Evolutionary conservation across 2,329 filamentous ascomycete genomes (phyloP).

Genomic region (Pleoardoris graminearum): DNA sequence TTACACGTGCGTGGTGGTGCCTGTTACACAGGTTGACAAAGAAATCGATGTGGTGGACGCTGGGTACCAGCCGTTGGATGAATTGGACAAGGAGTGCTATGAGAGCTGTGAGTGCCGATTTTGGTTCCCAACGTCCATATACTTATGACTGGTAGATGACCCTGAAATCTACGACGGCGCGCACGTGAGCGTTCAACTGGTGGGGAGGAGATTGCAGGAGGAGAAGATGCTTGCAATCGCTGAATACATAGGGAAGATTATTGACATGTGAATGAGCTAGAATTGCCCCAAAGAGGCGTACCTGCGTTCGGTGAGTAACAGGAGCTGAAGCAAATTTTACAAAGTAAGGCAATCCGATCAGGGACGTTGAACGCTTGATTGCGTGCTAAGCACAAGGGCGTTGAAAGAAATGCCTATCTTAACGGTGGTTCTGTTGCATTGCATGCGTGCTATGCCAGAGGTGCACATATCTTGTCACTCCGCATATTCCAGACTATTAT

Average conservation of each 20-base stretch:
- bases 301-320: too few species aligned
- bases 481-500: too few species aligned
- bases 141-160: conserved; percentile 36
- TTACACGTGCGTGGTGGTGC: conserved; percentile 40
- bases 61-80: conserved; percentile 29
- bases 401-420: too few species aligned
- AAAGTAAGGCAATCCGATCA: too few species aligned
- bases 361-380: too few species aligned
- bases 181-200: conserved; percentile 43
- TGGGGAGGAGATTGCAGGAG: conserved; percentile 44
- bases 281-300: too few species aligned
- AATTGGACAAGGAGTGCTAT: conserved; percentile 30
- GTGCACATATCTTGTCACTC: too few species aligned
- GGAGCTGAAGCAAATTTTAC: too few species aligned
- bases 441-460: too few species aligned
- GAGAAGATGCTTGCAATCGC: conserved; percentile 46
- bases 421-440: too few species aligned
- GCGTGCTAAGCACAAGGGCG: too few species aligned
- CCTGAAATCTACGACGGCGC: conserved; percentile 46
- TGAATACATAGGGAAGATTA: conserved; percentile 31
- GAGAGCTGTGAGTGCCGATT: conserved; percentile 35
- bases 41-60: conserved; percentile 29
- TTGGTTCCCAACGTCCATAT: background rate
- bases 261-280: conserved; percentile 20
- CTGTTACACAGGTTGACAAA: conserved; percentile 40